Evolutionary conservation across 2,329 filamentous ascomycete genomes (phyloP).

Genomic region (Colletotrichum tropicicola): DNA sequence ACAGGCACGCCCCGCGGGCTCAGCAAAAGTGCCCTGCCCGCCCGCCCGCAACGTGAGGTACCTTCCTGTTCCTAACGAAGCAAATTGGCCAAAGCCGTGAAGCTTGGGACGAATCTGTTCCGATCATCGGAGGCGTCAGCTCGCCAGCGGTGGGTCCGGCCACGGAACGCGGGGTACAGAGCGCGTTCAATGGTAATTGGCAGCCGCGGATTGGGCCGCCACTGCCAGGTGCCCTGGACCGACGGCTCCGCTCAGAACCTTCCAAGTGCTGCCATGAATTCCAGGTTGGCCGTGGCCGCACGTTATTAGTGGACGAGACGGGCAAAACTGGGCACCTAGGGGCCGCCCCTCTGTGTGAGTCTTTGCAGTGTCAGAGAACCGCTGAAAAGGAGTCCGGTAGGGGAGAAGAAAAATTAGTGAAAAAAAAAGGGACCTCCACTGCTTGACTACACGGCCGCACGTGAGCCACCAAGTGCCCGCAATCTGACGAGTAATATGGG

Average conservation of each 20-base stretch:
- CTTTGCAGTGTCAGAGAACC: not conserved
- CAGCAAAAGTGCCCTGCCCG: slow-evolving; percentile 20
- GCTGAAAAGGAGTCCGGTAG: not conserved
- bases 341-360: not conserved
- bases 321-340: not conserved
- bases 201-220: slow-evolving; percentile 37
- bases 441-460: slow-evolving; percentile 5
- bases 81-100: not conserved
- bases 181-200: slow-evolving; percentile 42
- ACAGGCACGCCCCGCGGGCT: slow-evolving; percentile 4
- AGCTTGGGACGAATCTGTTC: slow-evolving; percentile 29
- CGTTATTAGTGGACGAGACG: not conserved
- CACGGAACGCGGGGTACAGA: slow-evolving; percentile 46
- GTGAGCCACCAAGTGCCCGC: slow-evolving; percentile 13
- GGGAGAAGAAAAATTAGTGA: not conserved
- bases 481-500: slow-evolving; percentile 28
- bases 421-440: not conserved
- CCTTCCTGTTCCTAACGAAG: not conserved
- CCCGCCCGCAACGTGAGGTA: not conserved
- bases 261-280: slow-evolving; percentile 15
- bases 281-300: no score
- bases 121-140: slow-evolving; percentile 42
- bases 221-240: slow-evolving; percentile 16
- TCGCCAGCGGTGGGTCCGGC: slow-evolving; percentile 37
- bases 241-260: slow-evolving; percentile 14